Conservation (phyloP, 2,329 filamentous ascomycete genomes). For the Pseudogymnoascus sp. region DNA sequence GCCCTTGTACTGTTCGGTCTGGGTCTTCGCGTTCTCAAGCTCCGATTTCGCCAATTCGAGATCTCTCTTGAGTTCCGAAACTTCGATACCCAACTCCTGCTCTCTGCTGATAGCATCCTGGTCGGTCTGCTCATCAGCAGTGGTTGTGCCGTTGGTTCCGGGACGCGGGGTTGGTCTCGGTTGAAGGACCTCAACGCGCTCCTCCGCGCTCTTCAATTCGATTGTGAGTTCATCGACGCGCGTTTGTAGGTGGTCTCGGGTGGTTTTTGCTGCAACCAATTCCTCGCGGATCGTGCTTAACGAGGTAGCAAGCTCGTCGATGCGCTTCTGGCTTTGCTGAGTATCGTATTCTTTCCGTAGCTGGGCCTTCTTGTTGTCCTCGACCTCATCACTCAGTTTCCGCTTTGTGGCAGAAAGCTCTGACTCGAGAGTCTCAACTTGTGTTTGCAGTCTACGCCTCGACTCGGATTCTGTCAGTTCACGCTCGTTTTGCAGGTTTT, state of each 20-base stretch:
- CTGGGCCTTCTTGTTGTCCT: slow-evolving; percentile 75
- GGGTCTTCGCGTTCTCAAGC: slow-evolving; percentile 69
- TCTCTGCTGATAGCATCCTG: slow-evolving; percentile 56
- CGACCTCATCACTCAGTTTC: slow-evolving; percentile 72
- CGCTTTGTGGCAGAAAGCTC: slow-evolving; percentile 73
- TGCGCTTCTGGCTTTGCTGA: slow-evolving; percentile 79
- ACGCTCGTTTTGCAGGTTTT: slow-evolving; percentile 85
- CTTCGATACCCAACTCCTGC: slow-evolving; percentile 75
- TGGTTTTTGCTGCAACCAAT: slow-evolving; percentile 76
- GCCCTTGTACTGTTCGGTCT: slow-evolving; percentile 80
- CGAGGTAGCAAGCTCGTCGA: slow-evolving; percentile 80
- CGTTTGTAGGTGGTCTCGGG: slow-evolving; percentile 78
- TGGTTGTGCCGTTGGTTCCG: slow-evolving; percentile 34
- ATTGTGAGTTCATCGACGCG: slow-evolving; percentile 83
- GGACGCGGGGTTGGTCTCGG: slow-evolving; percentile 64
- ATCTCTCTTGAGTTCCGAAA: slow-evolving; percentile 80
- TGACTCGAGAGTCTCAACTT: slow-evolving; percentile 68
- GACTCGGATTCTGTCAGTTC: slow-evolving; percentile 76
- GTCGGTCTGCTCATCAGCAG: slow-evolving; percentile 40
- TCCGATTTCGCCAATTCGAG: slow-evolving; percentile 74
- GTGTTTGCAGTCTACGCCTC: slow-evolving; percentile 68
- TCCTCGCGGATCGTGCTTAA: slow-evolving; percentile 79
- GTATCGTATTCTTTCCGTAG: slow-evolving; percentile 85
- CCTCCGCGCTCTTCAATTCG: slow-evolving; percentile 81
- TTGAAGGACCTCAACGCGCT: slow-evolving; percentile 73